phyloP scores from a whole-genome alignment of 2,329 filamentous ascomycete genomes.

The Claviceps pusilla region DNA sequence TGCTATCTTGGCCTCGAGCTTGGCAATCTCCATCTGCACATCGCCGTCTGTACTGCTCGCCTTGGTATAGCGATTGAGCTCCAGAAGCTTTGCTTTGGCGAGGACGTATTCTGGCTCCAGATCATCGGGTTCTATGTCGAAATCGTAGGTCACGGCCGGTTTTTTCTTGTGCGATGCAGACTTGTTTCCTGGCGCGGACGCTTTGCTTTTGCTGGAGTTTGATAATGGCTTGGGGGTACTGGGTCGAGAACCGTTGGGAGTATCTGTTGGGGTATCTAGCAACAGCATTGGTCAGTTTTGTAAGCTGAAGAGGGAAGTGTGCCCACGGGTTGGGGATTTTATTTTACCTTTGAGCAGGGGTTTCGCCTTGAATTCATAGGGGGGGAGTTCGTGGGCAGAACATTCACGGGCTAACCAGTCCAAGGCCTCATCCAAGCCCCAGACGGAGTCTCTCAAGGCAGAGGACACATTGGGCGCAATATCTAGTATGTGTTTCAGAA shows the following conservation, averaged over 20 bases:
- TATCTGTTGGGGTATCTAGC: constrained; percentile 34
- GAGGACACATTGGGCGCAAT: constrained; percentile 47
- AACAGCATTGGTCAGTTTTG: constrained; percentile 4
- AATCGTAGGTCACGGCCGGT: constrained; percentile 38
- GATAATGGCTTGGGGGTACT: constrained; percentile 29
- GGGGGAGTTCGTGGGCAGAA: constrained; percentile 50
- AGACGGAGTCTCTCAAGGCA: constrained; percentile 50
- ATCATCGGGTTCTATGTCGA: constrained; percentile 60
- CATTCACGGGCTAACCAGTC: constrained; percentile 83
- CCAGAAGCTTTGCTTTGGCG: constrained; percentile 54
- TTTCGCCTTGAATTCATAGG: constrained; percentile 41
- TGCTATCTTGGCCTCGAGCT: constrained; percentile 57
- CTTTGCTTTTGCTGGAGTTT: constrained; percentile 20
- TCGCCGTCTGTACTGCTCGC: constrained; percentile 10
- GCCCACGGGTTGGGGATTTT: background rate
- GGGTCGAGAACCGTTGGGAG: constrained; percentile 33
- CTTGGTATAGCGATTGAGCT: constrained; percentile 20
- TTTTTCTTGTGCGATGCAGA: constrained; percentile 22
- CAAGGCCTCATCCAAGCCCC: constrained; percentile 75
- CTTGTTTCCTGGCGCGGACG: constrained; percentile 9
- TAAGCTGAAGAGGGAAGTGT: background rate
- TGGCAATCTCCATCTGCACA: constrained; percentile 37
- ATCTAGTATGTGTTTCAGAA: constrained; percentile 50
- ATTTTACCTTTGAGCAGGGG: constrained; percentile 22
- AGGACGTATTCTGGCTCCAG: constrained; percentile 63